These are phyloP conservation scores for Botryosphaeria dothidea DNA, from an alignment of 2,329 filamentous ascomycete species.

Conservation along the genomic window DNA sequence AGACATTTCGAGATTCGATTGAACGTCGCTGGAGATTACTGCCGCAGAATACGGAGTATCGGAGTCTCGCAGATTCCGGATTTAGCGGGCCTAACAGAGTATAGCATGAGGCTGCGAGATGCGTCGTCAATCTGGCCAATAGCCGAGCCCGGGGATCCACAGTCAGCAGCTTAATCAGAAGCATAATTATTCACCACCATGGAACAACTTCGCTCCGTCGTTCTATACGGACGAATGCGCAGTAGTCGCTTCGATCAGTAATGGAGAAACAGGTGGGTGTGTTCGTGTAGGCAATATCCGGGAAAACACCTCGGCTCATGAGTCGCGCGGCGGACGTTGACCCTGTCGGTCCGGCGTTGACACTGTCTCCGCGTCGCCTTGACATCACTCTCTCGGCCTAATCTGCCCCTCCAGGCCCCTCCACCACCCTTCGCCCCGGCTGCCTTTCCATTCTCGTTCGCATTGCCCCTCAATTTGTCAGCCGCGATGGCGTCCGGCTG, in stretches of 20 bases:
- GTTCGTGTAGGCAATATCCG: not conserved
- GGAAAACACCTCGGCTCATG: slow-evolving; percentile 4
- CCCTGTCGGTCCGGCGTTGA: not conserved
- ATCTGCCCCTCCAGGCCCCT: not conserved
- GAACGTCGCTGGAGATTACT: too few relatives aligned
- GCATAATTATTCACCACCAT: not conserved
- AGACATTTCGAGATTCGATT: too few relatives aligned
- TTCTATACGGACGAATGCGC: not conserved
- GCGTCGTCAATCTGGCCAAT: not conserved
- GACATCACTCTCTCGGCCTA: not conserved
- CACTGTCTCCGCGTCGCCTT: not conserved
- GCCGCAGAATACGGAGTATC: not conserved
- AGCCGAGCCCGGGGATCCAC: not conserved
- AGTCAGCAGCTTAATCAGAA: not conserved
- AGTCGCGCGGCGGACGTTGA: not conserved
- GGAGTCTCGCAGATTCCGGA: not conserved
- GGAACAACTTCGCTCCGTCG: not conserved
- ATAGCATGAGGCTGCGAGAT: not conserved
- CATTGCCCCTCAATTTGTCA: not conserved
- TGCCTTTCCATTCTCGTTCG: not conserved
- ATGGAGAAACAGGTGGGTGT: not conserved
- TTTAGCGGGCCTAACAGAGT: not conserved
- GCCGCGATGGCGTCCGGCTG: not conserved
- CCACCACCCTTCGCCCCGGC: not conserved
- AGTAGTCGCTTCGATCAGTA: not conserved